phyloP scores from a whole-genome alignment of 352 stramenopile species.

The Globisporangium apiculatum region DNA sequence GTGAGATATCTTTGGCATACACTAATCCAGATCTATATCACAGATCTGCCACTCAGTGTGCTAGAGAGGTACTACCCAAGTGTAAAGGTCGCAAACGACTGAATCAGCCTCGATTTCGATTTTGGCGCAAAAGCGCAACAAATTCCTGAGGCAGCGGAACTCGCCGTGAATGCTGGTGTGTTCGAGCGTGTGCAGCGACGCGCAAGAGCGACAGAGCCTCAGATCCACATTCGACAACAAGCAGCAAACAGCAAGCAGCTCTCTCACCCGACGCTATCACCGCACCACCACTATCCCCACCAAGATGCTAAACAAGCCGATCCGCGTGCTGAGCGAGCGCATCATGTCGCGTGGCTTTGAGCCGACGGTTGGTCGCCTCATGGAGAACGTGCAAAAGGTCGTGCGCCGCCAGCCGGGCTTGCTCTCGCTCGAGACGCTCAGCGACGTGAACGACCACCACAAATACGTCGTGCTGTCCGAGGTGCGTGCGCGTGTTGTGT shows the following conservation, averaged over 20 bases:
- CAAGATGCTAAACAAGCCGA: conserved; percentile 41
- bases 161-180: too few species aligned
- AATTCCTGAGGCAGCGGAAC: too few species aligned
- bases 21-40: too few species aligned
- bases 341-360: conserved; percentile 83
- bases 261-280: too few species aligned
- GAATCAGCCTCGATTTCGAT: too few species aligned
- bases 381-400: conserved; percentile 77
- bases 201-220: not conserved
- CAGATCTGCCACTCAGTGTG: too few species aligned
- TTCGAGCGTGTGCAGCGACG: too few species aligned
- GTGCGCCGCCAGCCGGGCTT: conserved; percentile 69
- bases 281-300: not conserved
- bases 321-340: conserved; percentile 78
- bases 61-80: too few species aligned
- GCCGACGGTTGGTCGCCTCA: conserved; percentile 67
- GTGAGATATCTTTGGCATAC: too few species aligned
- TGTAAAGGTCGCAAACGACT: too few species aligned
- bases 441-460: conserved; percentile 78
- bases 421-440: conserved; percentile 76
- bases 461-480: conserved; percentile 85
- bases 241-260: not conserved
- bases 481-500: conserved; percentile 18
- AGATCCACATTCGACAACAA: not conserved
- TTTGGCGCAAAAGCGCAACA: too few species aligned